Percentiles rank a stretch among this genome's conserved stretches.
phyloP scores from a whole-genome alignment of 805 yeast genomes.

The Hanseniaspora guilliermondii region DNA sequence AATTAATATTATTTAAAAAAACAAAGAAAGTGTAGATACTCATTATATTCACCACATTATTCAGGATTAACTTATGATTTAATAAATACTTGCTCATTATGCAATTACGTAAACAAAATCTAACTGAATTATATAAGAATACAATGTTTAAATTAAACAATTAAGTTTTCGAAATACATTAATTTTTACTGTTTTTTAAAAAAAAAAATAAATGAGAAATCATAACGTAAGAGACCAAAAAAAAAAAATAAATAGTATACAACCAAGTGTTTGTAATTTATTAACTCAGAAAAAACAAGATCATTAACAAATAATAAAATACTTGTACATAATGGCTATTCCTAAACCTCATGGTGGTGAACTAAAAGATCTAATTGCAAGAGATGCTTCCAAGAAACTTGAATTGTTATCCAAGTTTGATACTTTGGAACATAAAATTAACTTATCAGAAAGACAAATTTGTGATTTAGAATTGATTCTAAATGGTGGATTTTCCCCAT shows the following conservation, averaged over 20 bases:
- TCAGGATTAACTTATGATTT: too few relatives aligned
- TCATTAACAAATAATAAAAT: too few relatives aligned
- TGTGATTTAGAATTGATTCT: slow-evolving; percentile 87
- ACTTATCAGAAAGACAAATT: slow-evolving; percentile 71
- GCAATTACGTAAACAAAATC: not conserved
- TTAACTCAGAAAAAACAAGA: not conserved
- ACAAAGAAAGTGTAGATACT: too few relatives aligned
- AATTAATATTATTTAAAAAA: too few relatives aligned
- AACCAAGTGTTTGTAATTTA: not conserved
- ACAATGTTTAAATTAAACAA: too few relatives aligned
- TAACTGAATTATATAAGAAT: too few relatives aligned
- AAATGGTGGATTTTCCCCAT: slow-evolving; percentile 88
- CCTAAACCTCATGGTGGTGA: slow-evolving; percentile 87
- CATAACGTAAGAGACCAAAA: too few relatives aligned
- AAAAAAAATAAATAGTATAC: too few relatives aligned
- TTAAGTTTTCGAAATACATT: too few relatives aligned
- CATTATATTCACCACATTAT: too few relatives aligned
- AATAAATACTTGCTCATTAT: not conserved
- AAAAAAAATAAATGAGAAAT: too few relatives aligned
- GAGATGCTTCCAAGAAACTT: slow-evolving; percentile 55
- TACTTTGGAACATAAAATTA: slow-evolving; percentile 28
- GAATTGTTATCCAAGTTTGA: slow-evolving; percentile 49
- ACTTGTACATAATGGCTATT: slow-evolving; percentile 32
- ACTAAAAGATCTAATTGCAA: slow-evolving; percentile 69
- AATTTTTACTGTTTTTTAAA: too few relatives aligned